Evolutionary conservation across 2,329 filamentous ascomycete genomes (phyloP).

Genomic region (Microcyclospora pomicola): DNA sequence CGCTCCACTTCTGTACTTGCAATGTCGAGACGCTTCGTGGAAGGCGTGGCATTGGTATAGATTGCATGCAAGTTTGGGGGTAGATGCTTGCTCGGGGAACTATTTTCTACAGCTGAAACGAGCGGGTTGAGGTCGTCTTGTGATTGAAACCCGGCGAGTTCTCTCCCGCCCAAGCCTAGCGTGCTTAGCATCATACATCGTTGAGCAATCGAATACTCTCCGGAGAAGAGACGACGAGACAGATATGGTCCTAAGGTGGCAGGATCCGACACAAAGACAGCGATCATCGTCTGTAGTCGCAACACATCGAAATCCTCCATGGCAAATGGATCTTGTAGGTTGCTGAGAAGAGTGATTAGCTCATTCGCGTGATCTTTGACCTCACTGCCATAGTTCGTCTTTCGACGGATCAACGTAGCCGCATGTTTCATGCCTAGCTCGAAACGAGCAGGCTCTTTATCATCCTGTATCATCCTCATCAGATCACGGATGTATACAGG

Average conservation of each 20-base stretch:
- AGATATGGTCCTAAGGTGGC: slow-evolving; percentile 72
- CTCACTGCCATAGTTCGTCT: slow-evolving; percentile 77
- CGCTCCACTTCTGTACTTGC: slow-evolving; percentile 56
- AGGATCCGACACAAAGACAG: slow-evolving; percentile 64
- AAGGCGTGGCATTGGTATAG: slow-evolving; percentile 34
- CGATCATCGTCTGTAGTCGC: slow-evolving; percentile 67
- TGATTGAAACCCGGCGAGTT: slow-evolving; percentile 63
- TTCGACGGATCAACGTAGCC: slow-evolving; percentile 69
- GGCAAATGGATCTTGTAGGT: slow-evolving; percentile 74
- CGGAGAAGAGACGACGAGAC: slow-evolving; percentile 71
- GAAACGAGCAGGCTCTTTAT: slow-evolving; percentile 73
- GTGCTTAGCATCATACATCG: slow-evolving; percentile 69
- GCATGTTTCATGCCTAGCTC: slow-evolving; percentile 66
- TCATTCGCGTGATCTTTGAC: slow-evolving; percentile 73
- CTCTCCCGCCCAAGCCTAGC: slow-evolving; percentile 67
- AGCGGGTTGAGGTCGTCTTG: slow-evolving; percentile 33
- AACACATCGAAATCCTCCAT: slow-evolving; percentile 64
- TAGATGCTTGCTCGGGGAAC: slow-evolving; percentile 69
- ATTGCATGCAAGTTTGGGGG: slow-evolving; percentile 59
- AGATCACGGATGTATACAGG: slow-evolving; percentile 88
- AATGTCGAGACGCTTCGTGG: slow-evolving; percentile 48
- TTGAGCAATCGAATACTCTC: slow-evolving; percentile 80
- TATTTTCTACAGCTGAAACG: slow-evolving; percentile 13
- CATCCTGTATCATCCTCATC: slow-evolving; percentile 62
- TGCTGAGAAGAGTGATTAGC: slow-evolving; percentile 60